Conservation (phyloP, 495 filamentous ascomycete genomes). For the Penicillium robsamsonii region DNA sequence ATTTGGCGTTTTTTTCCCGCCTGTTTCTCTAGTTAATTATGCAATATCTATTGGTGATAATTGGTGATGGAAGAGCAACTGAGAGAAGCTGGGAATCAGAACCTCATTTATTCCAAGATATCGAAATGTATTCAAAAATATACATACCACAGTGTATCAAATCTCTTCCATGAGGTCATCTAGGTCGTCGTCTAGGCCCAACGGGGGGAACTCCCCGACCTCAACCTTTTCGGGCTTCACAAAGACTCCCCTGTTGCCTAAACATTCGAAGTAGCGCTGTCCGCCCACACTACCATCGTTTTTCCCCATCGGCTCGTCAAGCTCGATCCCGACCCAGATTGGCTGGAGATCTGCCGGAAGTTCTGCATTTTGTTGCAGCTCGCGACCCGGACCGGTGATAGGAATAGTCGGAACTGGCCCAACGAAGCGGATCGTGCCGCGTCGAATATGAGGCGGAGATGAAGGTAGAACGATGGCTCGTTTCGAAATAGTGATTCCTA, state of each 20-base stretch:
- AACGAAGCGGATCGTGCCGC: slow-evolving; percentile 81
- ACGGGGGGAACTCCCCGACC: slow-evolving; percentile 76
- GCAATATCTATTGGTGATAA: slow-evolving; percentile 15
- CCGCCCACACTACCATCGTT: slow-evolving; percentile 86
- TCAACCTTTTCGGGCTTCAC: slow-evolving; percentile 88
- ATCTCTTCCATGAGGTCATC: slow-evolving; percentile 89
- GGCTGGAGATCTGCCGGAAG: slow-evolving; percentile 44
- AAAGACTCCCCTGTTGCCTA: slow-evolving; percentile 75
- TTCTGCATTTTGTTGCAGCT: slow-evolving; percentile 19
- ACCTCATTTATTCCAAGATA: slow-evolving; percentile 3
- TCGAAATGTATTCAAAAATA: not conserved
- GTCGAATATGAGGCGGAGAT: slow-evolving; percentile 58
- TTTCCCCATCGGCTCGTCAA: slow-evolving; percentile 86
- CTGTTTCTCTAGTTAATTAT: slow-evolving; percentile 12
- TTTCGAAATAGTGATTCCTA: slow-evolving; percentile 36
- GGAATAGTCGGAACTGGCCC: slow-evolving; percentile 82
- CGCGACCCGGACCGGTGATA: slow-evolving; percentile 38
- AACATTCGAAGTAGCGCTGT: slow-evolving; percentile 70
- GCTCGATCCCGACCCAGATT: slow-evolving; percentile 79
- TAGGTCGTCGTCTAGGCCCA: slow-evolving; percentile 53
- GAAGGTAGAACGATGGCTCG: slow-evolving; percentile 46
- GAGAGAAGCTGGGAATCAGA: not conserved
- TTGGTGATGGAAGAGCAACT: slow-evolving; percentile 10
- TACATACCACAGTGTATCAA: slow-evolving; percentile 32
- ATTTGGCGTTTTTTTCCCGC: slow-evolving; percentile 18